phyloP scores from a whole-genome alignment of 1,139 yeast genomes.

The Keqinozyma sinolaborantium region DNA sequence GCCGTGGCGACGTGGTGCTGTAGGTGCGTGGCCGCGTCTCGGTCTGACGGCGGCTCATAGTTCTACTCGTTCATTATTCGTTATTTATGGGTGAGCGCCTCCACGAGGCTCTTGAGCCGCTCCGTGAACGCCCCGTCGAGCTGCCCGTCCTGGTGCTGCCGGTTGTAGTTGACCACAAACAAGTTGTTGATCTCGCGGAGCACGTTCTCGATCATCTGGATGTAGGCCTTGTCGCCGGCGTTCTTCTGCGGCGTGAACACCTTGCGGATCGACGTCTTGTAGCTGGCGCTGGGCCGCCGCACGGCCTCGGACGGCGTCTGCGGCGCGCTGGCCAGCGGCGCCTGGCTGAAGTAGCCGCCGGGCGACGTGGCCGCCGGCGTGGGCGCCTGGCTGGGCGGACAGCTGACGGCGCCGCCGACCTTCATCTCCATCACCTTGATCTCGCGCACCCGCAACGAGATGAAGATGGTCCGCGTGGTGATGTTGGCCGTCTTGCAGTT shows the following conservation, averaged over 20 bases:
- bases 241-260: slow-evolving; percentile 32
- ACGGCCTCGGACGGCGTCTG: slow-evolving; percentile 2
- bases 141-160: slow-evolving; percentile 9
- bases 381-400: background rate
- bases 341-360: slow-evolving; percentile 5
- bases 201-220: slow-evolving; percentile 21
- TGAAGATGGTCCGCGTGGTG: slow-evolving; percentile 33
- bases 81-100: background rate
- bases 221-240: slow-evolving; percentile 27
- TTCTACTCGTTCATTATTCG: too few species aligned
- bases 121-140: slow-evolving; percentile 5
- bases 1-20: background rate
- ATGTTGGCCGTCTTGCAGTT: slow-evolving; percentile 31
- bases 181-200: slow-evolving; percentile 26
- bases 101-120: background rate
- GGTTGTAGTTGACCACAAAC: slow-evolving; percentile 10
- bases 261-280: slow-evolving; percentile 36
- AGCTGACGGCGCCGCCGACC: slow-evolving; percentile 9
- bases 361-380: slow-evolving; percentile 4
- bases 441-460: slow-evolving; percentile 56
- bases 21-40: slow-evolving; percentile 3
- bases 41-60: slow-evolving; percentile 1
- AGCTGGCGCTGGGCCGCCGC: slow-evolving; percentile 15
- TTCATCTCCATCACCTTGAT: slow-evolving; percentile 49
- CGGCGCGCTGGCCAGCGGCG: slow-evolving; percentile 1